Conservation (phyloP, 225 moss, liverwort and hornwort species). For the Physcomitrellopsis africana region DNA sequence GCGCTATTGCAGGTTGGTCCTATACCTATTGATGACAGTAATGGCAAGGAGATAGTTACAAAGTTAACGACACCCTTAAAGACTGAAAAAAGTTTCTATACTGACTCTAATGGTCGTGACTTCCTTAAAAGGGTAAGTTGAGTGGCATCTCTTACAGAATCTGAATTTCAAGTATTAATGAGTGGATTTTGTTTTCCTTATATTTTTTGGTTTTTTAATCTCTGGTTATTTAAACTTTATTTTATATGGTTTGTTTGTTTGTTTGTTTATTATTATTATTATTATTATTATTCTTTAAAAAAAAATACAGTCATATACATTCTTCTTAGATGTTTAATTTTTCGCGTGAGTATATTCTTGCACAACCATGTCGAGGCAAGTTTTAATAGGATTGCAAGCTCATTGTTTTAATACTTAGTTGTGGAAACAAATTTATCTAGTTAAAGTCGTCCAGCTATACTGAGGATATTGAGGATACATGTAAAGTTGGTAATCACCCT, state of each 20-base stretch:
- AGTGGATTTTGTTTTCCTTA: conserved; percentile 21
- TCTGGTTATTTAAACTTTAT: too few species aligned
- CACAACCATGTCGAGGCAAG: background rate
- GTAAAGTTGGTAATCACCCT: background rate
- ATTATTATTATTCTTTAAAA: too few species aligned
- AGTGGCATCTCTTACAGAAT: background rate
- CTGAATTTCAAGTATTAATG: conserved; percentile 22
- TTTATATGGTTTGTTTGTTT: too few species aligned
- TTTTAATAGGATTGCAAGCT: conserved; percentile 5
- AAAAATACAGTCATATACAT: background rate
- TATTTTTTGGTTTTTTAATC: too few species aligned
- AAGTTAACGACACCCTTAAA: conserved; percentile 71
- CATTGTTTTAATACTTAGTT: conserved; percentile 21
- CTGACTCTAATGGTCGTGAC: conserved; percentile 93
- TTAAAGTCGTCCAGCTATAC: conserved; percentile 3
- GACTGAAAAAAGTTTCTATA: conserved; percentile 76
- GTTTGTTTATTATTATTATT: too few species aligned
- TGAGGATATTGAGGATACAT: conserved; percentile 6
- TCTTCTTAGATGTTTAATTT: background rate
- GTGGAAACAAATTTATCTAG: background rate
- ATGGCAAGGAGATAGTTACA: conserved; percentile 90
- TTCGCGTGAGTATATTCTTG: conserved; percentile 8
- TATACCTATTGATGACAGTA: conserved; percentile 78
- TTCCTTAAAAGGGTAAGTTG: conserved; percentile 81
- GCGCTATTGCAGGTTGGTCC: conserved; percentile 80